Percentiles rank a stretch among this genome's conserved stretches.
phyloP scores from a whole-genome alignment of 805 yeast species.

The Ogataea salicorniae region DNA sequence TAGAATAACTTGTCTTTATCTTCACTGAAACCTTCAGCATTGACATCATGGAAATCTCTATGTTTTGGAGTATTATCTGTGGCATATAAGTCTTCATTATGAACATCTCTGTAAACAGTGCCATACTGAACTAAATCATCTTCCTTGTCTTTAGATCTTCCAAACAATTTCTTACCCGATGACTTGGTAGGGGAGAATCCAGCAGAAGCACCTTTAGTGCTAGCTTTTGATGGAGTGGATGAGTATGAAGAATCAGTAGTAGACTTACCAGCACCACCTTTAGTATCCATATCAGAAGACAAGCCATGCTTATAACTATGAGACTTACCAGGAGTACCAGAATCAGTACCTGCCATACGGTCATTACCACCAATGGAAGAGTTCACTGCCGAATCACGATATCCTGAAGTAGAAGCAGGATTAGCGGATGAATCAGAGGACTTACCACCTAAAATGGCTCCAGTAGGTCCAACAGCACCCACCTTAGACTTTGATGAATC shows the following conservation, averaged over 20 bases:
- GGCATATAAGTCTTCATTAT: conserved; percentile 5
- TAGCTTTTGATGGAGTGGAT: not conserved
- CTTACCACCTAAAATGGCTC: not conserved
- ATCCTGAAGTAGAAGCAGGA: too few species aligned
- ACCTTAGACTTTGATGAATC: too few species aligned
- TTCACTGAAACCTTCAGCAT: conserved; percentile 3
- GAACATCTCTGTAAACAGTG: conserved; percentile 13
- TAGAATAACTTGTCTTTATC: not conserved
- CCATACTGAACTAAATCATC: conserved; percentile 9
- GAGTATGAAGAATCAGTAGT: not conserved
- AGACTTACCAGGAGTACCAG: not conserved
- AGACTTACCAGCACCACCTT: not conserved
- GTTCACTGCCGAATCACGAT: too few species aligned
- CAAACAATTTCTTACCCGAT: not conserved
- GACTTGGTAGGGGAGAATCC: not conserved
- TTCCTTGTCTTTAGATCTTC: not conserved
- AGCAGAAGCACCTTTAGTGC: conserved; percentile 9
- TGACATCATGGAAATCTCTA: not conserved
- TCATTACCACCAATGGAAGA: not conserved
- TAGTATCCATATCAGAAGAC: too few species aligned
- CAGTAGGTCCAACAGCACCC: not conserved
- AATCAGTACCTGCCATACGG: not conserved
- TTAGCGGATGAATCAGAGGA: too few species aligned
- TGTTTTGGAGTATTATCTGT: not conserved
- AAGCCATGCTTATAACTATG: too few species aligned